A percentile compares a stretch with the other conserved stretches of the same genome.
phyloP scores from a whole-genome alignment of 2,329 filamentous ascomycete species.

The Trichoderma gracile region DNA sequence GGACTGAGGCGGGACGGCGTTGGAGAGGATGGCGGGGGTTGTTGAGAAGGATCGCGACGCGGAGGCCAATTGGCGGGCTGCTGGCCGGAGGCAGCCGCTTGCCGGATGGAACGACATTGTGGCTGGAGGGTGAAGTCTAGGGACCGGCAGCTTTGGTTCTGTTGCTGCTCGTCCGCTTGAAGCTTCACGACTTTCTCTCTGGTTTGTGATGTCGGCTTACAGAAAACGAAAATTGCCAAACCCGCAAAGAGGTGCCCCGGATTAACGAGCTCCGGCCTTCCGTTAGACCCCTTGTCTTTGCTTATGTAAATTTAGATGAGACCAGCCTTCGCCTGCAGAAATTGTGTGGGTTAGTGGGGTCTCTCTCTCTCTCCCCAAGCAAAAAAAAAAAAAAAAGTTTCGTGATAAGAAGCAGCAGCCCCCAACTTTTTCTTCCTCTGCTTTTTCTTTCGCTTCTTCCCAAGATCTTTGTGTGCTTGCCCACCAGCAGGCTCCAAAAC shows the following conservation, averaged over 20 bases:
- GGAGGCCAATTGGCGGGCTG: slow-evolving; percentile 33
- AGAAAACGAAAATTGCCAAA: slow-evolving; percentile 28
- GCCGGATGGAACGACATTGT: slow-evolving; percentile 36
- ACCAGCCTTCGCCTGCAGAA: slow-evolving; percentile 25
- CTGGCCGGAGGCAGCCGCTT: slow-evolving; percentile 33
- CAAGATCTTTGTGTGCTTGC: slow-evolving; percentile 23
- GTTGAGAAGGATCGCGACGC: slow-evolving; percentile 39
- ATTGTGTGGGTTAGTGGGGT: slow-evolving; percentile 27
- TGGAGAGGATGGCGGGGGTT: slow-evolving; percentile 43
- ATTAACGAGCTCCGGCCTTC: slow-evolving; percentile 15
- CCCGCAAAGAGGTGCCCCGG: slow-evolving; percentile 14
- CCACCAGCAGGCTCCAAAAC: slow-evolving; percentile 27
- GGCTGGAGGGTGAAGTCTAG: not conserved
- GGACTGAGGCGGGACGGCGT: slow-evolving; percentile 77
- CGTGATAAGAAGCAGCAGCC: slow-evolving; percentile 24
- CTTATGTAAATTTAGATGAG: not conserved
- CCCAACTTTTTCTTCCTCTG: slow-evolving; percentile 28
- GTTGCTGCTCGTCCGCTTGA: not conserved
- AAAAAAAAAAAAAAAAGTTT: slow-evolving; percentile 29
- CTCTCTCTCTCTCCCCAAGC: slow-evolving; percentile 2
- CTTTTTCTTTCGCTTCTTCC: slow-evolving; percentile 23
- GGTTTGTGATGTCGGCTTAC: slow-evolving; percentile 21
- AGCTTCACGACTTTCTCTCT: not conserved
- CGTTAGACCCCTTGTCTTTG: not conserved
- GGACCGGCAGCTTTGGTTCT: not conserved